These are phyloP conservation scores for Sphaerulina musiva DNA, from an alignment of 2,329 filamentous ascomycete species.

Conservation along the genomic window DNA sequence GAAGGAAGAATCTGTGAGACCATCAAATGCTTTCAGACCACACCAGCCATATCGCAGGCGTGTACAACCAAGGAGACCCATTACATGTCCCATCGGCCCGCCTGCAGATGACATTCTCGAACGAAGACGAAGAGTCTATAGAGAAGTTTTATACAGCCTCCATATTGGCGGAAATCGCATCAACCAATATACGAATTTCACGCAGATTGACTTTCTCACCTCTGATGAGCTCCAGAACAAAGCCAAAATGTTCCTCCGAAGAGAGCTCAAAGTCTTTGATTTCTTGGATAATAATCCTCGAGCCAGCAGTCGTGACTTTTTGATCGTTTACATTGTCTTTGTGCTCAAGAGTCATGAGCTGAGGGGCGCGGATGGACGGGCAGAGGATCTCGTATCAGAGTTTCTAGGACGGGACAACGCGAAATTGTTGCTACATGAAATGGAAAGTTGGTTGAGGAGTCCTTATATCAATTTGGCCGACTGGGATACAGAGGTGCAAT, in stretches of 20 bases:
- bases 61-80: background rate
- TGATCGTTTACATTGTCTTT: slow-evolving; percentile 78
- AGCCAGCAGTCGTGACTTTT: slow-evolving; percentile 52
- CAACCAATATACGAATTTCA: slow-evolving; percentile 70
- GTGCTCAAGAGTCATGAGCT: slow-evolving; percentile 78
- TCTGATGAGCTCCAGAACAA: slow-evolving; percentile 65
- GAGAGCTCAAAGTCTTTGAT: slow-evolving; percentile 76
- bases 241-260: slow-evolving; percentile 72
- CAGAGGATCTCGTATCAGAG: slow-evolving; percentile 70
- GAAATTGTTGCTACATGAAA: slow-evolving; percentile 73
- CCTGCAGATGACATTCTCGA: slow-evolving; percentile 40
- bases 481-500: slow-evolving; percentile 79
- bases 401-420: slow-evolving; percentile 71
- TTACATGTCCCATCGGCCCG: background rate
- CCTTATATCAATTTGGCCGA: slow-evolving; percentile 64
- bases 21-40: background rate
- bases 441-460: slow-evolving; percentile 75
- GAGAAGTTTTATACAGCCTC: slow-evolving; percentile 63
- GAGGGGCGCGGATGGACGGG: slow-evolving; percentile 69
- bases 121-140: slow-evolving; percentile 66
- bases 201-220: slow-evolving; percentile 56
- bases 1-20: background rate
- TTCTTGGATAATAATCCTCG: slow-evolving; percentile 50
- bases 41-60: slow-evolving; percentile 6
- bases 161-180: slow-evolving; percentile 75